Base-by-base conservation (phyloP, 208 protist genomes). In the Acanthamoeba triangularis region DNA sequence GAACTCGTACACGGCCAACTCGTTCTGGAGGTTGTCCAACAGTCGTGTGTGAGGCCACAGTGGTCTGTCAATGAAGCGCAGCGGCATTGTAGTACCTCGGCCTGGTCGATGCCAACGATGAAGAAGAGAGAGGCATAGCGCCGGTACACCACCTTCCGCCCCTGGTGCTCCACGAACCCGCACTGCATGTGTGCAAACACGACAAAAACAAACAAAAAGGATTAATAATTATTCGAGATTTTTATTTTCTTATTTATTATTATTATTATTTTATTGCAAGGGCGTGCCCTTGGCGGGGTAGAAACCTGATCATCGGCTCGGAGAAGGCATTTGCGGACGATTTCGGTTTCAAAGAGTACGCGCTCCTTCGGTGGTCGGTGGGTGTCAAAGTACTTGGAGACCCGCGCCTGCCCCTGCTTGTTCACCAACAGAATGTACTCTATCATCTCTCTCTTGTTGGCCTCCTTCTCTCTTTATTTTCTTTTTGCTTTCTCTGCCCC, bases 351-450 rank as follows among this genome's bases (percentile, higher is more conserved):
- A 10, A 99, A 93, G 14, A 98, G 87, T 13, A 96, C 97, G n/a
- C 98, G 93, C 41, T 99, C 96, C 28, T 98, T 96, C 7, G 99
- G 97, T 8, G 98, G 90, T 72, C 98, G 93, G 85, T 98, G 98
- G 20, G 97, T 95, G 20, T 96, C 96, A 96, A 99, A 98, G 47
- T 98, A 99, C 94, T 99, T 97, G 1, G 99, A 98, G 1, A 99
- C 97, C 2, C 99, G 97, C 4, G 99, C 99, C 96, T 99, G 98
- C 1, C 99, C 99, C 69, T 99, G 99, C 95, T 99, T 99, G 95
- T 99, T 99, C 2, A 99, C 98, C 5, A 99, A 94, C 63, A 99
- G 95, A 49, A 99, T 96, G 97, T 99, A 99, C 93, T 99, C 98
- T 61, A 99, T 99, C 94, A 96, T 98, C 30, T 20, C 67, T 76